Conservation (phyloP, 2,329 filamentous ascomycete genomes). For the Xylariomycetidae sp. region DNA sequence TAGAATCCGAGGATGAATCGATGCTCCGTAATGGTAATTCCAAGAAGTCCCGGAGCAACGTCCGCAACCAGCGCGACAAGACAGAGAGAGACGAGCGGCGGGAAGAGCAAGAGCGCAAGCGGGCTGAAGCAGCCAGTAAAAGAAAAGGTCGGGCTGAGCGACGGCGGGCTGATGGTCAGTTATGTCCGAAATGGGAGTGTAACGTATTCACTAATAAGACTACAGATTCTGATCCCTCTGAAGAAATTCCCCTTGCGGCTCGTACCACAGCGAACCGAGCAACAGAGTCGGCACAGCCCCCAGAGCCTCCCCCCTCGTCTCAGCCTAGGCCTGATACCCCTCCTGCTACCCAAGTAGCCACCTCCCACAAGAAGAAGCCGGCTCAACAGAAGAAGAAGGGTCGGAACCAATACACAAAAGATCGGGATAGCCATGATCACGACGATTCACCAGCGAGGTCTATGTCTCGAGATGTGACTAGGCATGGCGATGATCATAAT, state of each 20-base stretch:
- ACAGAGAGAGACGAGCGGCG: conserved; percentile 68
- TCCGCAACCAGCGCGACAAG: conserved; percentile 58
- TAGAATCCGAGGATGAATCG: conserved; percentile 71
- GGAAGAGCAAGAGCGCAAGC: conserved; percentile 70
- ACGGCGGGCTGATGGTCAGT: conserved; percentile 72
- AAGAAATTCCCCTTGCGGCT: conserved; percentile 56
- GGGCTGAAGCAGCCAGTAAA: conserved; percentile 71
- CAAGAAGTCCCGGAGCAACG: conserved; percentile 57
- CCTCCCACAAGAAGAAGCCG: conserved; percentile 56
- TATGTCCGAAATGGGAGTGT: no score
- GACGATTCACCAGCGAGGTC: conserved; percentile 55
- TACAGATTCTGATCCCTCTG: conserved; percentile 67
- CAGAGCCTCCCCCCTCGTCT: conserved; percentile 38
- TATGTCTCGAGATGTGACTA: conserved; percentile 42
- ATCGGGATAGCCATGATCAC: conserved; percentile 54
- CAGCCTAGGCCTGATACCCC: conserved; percentile 45
- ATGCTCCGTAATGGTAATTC: conserved; percentile 50
- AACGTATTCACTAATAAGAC: conserved; percentile 32
- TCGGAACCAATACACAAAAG: conserved; percentile 79
- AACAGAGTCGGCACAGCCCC: conserved; percentile 27
- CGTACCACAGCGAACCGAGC: conserved; percentile 30
- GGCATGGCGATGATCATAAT: conserved; percentile 42
- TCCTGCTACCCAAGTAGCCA: conserved; percentile 33
- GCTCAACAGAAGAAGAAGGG: conserved; percentile 61
- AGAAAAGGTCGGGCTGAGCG: conserved; percentile 79